Evolutionary conservation across 306 rosid species (phyloP), one percentile per base, ranked within the genome.

Genomic region (Hippophae tibetana): DNA sequence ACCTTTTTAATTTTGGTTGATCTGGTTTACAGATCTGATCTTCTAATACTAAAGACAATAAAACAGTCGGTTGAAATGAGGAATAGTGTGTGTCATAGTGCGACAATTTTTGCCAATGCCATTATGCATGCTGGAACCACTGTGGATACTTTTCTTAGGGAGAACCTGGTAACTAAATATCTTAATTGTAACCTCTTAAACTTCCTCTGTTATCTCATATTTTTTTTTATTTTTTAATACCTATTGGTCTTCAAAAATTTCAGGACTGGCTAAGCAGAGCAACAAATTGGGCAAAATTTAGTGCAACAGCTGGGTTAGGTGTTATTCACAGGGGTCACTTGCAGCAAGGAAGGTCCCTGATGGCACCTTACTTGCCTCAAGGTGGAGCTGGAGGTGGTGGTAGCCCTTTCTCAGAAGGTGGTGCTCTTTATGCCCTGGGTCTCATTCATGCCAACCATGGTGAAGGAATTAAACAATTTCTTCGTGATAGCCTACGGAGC

Each of bases 221-320:
- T 27, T 48, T 61, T 61, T 70, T 63, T 46, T 61, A 13, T 64
- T 2, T 45, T 61, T 52, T 64, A 55, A 14, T 14, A 23, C 11
- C 25, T 18, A 18, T 57, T 55, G 25, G 44, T 40, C 46, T 41
- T 66, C 67, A 50, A 45, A 75, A 62, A 70, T 60, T 47, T 48
- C 78, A 92, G 96, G 98, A 87, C 64, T 92, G 95, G 96, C 69
- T 92, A 78, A 92, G 98, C 86, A 85, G 98, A 73, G 98, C 98
- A 40, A 92, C 93, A 61, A 92, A 92, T 69, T 92, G 98, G 98
- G 98, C 95, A 5, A 92, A 92, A 63, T 92, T 92, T 73, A 92
- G 98, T 71, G 98, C 98, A 45, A 87, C 96, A 3, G 98, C 96
- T 13, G 98, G 98, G 54, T 84, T 92, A 27, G 98, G 98, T 76